phyloP scores from a whole-genome alignment of 2,329 filamentous ascomycete species.

The Phyllosticta citribraziliensis region DNA sequence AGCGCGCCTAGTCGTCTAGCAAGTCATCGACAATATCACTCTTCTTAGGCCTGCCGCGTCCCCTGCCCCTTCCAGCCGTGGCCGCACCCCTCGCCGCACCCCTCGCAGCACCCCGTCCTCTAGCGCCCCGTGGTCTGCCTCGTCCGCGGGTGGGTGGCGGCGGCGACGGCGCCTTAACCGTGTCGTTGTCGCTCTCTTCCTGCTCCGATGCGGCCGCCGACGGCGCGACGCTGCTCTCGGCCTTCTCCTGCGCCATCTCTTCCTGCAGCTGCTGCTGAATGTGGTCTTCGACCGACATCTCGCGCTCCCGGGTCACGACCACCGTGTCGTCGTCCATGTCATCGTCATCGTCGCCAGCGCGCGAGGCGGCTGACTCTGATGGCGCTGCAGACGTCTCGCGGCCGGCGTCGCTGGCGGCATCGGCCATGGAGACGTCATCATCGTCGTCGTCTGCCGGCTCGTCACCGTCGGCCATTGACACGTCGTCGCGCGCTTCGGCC shows the following conservation, averaged over 20 bases:
- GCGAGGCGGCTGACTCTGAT: conserved; percentile 12
- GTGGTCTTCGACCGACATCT: conserved; percentile 7
- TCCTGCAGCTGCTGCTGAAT: conserved; percentile 10
- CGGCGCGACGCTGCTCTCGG: conserved; percentile 21
- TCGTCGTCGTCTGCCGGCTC: conserved; percentile 16
- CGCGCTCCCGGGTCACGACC: neutral
- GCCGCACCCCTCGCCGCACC: neutral
- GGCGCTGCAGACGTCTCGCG: conserved; percentile 1
- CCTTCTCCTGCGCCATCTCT: conserved; percentile 16
- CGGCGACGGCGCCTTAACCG: conserved; percentile 1
- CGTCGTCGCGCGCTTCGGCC: neutral
- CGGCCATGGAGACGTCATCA: conserved; percentile 13
- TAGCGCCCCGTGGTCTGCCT: neutral
- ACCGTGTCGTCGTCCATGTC: conserved; percentile 13
- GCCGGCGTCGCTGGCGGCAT: conserved; percentile 10
- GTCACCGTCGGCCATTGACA: neutral
- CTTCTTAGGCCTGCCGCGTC: conserved; percentile 2
- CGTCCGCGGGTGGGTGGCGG: neutral
- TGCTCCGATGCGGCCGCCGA: conserved; percentile 8
- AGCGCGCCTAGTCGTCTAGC: neutral
- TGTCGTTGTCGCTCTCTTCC: conserved; percentile 9
- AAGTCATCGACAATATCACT: conserved; percentile 9
- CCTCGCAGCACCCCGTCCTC: neutral
- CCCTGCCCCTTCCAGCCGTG: neutral
- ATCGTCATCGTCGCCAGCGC: conserved; percentile 11